A percentile compares a stretch with the other conserved stretches of the same genome.
These are phyloP conservation scores for Lagenaria siceraria DNA, from an alignment of 306 rosid genomes.

Conservation along the genomic window DNA sequence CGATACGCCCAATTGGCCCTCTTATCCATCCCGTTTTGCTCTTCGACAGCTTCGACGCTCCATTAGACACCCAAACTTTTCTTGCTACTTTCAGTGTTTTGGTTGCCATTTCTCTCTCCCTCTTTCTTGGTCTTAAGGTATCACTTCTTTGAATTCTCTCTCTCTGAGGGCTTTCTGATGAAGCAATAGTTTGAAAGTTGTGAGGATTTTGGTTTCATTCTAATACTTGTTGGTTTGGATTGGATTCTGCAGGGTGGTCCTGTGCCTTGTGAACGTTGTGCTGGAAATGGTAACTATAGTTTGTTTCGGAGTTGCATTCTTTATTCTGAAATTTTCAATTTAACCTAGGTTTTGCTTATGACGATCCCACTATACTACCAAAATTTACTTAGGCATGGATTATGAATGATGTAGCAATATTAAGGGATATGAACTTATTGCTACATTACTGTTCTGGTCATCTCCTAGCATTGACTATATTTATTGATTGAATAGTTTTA, in stretches of 20 bases:
- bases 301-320: background rate
- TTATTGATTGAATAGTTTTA: background rate
- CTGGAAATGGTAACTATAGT: constrained; percentile 59
- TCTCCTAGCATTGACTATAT: background rate
- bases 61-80: constrained; percentile 75
- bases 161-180: background rate
- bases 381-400: background rate
- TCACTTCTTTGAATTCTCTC: background rate
- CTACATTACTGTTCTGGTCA: background rate
- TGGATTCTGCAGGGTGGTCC: constrained; percentile 73
- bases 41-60: constrained; percentile 25
- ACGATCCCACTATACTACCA: background rate
- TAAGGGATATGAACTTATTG: background rate
- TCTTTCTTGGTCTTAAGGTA: constrained; percentile 86
- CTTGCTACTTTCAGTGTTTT: constrained; percentile 65
- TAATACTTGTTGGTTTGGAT: background rate
- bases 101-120: constrained; percentile 81
- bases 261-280: constrained; percentile 89
- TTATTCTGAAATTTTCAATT: background rate
- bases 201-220: background rate
- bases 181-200: background rate
- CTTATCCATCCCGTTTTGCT: constrained; percentile 51
- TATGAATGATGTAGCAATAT: background rate
- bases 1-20: constrained; percentile 21
- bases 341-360: background rate